phyloP scores from a whole-genome alignment of 2,329 filamentous ascomycete genomes.

The Gaeumannomyces sp. region DNA sequence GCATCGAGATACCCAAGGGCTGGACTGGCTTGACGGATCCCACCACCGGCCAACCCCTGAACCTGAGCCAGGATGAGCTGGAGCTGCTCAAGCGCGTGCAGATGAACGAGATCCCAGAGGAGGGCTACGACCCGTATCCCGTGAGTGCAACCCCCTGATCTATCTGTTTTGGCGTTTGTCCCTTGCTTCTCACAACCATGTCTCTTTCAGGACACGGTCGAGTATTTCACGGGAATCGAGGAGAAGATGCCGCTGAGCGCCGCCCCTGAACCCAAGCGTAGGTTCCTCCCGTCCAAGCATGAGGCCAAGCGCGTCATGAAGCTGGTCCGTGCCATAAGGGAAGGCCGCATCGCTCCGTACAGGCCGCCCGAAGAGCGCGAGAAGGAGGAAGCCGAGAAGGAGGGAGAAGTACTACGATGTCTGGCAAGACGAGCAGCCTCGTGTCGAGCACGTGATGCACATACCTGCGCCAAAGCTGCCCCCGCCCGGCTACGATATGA shows the following conservation, averaged over 20 bases:
- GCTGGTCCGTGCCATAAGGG: slow-evolving; percentile 88
- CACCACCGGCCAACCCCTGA: slow-evolving; percentile 84
- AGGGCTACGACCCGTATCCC: slow-evolving; percentile 89
- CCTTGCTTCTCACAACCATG: slow-evolving; percentile 17
- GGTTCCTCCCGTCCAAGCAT: slow-evolving; percentile 94
- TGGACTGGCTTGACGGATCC: slow-evolving; percentile 97
- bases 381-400: slow-evolving; percentile 65
- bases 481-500: slow-evolving; percentile 89
- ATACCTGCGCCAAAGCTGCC: slow-evolving; percentile 89
- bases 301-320: slow-evolving; percentile 97
- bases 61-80: slow-evolving; percentile 80
- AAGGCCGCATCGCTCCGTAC: slow-evolving; percentile 90
- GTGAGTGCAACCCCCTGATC: slow-evolving; percentile 35
- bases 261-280: slow-evolving; percentile 90
- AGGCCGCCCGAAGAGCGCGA: slow-evolving; percentile 63
- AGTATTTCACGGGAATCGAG: slow-evolving; percentile 85
- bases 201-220: slow-evolving; percentile 62
- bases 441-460: slow-evolving; percentile 84
- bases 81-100: slow-evolving; percentile 85
- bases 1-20: slow-evolving; percentile 92
- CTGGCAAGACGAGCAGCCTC: slow-evolving; percentile 86
- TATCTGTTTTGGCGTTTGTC: not conserved
- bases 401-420: slow-evolving; percentile 76
- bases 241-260: slow-evolving; percentile 94
- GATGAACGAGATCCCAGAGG: slow-evolving; percentile 78